These are phyloP conservation scores for Kalmusia sp. DNA, from an alignment of 2,329 filamentous ascomycete species.

Conservation along the genomic window DNA sequence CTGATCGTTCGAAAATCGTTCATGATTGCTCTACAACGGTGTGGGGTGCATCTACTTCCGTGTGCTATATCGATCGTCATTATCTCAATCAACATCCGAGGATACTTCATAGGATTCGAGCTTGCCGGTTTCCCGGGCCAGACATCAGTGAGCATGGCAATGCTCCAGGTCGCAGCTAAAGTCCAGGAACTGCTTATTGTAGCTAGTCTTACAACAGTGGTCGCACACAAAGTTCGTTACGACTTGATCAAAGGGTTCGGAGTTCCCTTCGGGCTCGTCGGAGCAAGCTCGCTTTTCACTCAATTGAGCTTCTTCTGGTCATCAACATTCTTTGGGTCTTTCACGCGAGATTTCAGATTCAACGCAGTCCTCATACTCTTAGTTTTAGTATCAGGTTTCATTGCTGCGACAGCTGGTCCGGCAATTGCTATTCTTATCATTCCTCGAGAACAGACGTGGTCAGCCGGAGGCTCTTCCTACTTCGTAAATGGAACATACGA, in stretches of 20 bases:
- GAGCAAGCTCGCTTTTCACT: neutral
- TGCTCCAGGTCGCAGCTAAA: conserved; percentile 13
- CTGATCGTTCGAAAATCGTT: neutral
- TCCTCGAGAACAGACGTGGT: conserved; percentile 1
- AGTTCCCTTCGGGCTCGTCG: neutral
- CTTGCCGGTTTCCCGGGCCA: neutral
- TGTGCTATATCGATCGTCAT: conserved; percentile 7
- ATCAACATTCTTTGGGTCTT: conserved; percentile 1
- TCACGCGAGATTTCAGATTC: too few relatives aligned
- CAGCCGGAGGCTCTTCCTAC: neutral
- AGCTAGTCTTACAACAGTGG: conserved; percentile 7
- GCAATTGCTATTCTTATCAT: conserved; percentile 1
- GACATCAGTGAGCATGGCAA: neutral
- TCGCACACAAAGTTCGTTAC: conserved; percentile 1
- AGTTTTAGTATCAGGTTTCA: neutral
- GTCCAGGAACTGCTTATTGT: conserved; percentile 13
- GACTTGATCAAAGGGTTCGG: neutral
- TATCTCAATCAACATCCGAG: conserved; percentile 6
- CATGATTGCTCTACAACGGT: conserved; percentile 7
- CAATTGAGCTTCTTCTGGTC: conserved; percentile 8
- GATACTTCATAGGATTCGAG: conserved; percentile 12
- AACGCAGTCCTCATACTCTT: neutral
- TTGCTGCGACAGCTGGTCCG: conserved; percentile 2
- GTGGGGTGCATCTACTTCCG: conserved; percentile 9
- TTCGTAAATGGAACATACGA: neutral